phyloP scores from a whole-genome alignment of 2,329 filamentous ascomycete species.

The Pyrenophora seminiperda region DNA sequence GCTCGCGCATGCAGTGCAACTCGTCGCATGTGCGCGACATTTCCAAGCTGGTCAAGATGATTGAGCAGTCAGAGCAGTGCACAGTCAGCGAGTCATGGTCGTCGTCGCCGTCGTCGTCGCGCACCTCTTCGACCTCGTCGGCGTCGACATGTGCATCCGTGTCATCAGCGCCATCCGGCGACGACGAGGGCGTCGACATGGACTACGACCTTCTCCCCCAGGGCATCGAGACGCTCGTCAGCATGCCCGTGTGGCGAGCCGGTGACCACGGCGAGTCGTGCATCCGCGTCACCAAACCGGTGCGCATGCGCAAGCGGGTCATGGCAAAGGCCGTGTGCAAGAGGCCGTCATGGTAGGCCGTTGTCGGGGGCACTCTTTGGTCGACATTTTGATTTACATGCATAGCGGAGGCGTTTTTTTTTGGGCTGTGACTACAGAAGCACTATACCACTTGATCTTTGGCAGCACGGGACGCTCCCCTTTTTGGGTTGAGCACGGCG shows the following conservation, averaged over 20 bases:
- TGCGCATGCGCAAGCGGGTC: slow-evolving; percentile 42
- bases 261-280: slow-evolving; percentile 32
- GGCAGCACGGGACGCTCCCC: slow-evolving; percentile 31
- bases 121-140: slow-evolving; percentile 13
- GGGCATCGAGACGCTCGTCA: slow-evolving; percentile 19
- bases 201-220: slow-evolving; percentile 30
- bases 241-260: slow-evolving; percentile 33
- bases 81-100: slow-evolving; percentile 24
- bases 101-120: slow-evolving; percentile 17
- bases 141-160: slow-evolving; percentile 8
- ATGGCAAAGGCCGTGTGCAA: slow-evolving; percentile 23
- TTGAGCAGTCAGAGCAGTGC: slow-evolving; percentile 53
- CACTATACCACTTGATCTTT: slow-evolving; percentile 38
- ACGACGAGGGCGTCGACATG: slow-evolving; percentile 45
- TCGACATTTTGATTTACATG: slow-evolving; percentile 15
- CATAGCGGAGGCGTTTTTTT: slow-evolving; percentile 46
- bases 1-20: slow-evolving; percentile 50
- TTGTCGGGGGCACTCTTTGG: no score
- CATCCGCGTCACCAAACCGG: slow-evolving; percentile 36
- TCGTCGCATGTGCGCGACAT: slow-evolving; percentile 50
- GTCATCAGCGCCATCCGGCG: slow-evolving; percentile 21
- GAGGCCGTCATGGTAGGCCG: slow-evolving; percentile 24
- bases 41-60: slow-evolving; percentile 49
- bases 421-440: slow-evolving; percentile 17
- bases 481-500: slow-evolving; percentile 43